Percentiles rank a stretch among this genome's conserved stretches.
phyloP scores from a whole-genome alignment of 805 yeast species.

The Jamesozyma hellenica region DNA sequence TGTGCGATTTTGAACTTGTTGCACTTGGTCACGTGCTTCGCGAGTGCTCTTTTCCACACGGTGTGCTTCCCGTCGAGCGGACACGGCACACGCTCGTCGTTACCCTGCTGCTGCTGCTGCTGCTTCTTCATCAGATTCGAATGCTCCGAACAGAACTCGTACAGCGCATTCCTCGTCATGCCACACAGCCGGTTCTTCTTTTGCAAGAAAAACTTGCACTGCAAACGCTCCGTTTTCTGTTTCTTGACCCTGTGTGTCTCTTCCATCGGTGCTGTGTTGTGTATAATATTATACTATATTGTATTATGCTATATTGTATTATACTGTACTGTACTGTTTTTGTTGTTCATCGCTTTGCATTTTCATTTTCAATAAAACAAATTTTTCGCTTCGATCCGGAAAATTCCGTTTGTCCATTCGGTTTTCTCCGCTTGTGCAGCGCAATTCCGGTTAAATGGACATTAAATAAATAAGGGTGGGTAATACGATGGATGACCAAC shows the following conservation, averaged over 20 bases:
- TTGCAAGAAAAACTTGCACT: slow-evolving; percentile 20
- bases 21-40: slow-evolving; percentile 53
- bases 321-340: too few species aligned
- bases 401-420: background rate
- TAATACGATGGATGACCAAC: background rate
- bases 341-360: too few species aligned
- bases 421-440: background rate
- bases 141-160: slow-evolving; percentile 59
- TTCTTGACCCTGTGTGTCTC: background rate
- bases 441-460: background rate
- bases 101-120: too few species aligned
- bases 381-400: too few species aligned
- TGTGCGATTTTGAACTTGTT: slow-evolving; percentile 34
- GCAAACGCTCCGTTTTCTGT: slow-evolving; percentile 5
- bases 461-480: too few species aligned
- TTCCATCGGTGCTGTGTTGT: too few species aligned
- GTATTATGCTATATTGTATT: too few species aligned
- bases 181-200: slow-evolving; percentile 26
- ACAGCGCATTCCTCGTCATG: slow-evolving; percentile 18
- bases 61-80: slow-evolving; percentile 70
- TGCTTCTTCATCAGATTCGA: too few species aligned
- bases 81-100: slow-evolving; percentile 41
- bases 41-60: slow-evolving; percentile 50
- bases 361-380: too few species aligned
- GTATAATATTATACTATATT: too few species aligned